Conservation (phyloP, 2,329 filamentous ascomycete genomes). For the Onygenales sp. region DNA sequence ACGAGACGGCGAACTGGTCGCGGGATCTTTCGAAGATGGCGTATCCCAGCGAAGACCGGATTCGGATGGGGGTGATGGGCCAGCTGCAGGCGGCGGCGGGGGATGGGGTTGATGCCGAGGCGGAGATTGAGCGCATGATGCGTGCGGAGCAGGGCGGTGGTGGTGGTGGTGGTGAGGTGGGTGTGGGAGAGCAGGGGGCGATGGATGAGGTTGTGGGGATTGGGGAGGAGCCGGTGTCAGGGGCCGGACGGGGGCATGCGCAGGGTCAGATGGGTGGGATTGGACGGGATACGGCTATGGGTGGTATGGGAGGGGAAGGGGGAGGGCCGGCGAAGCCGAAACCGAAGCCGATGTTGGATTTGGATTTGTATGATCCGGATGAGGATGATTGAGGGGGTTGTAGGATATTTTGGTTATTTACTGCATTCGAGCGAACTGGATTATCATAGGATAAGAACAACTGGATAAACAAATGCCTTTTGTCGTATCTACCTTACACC, state of each 20-base stretch:
- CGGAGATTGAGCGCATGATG: constrained; percentile 33
- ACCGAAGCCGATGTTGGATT: constrained; percentile 31
- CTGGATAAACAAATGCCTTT: too few relatives aligned
- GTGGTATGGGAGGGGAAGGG: constrained; percentile 7
- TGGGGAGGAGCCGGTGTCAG: constrained; percentile 19
- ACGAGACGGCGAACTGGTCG: constrained; percentile 31
- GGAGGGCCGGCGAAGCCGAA: constrained; percentile 18
- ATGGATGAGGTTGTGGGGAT: constrained; percentile 2
- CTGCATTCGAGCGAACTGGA: too few relatives aligned
- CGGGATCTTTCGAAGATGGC: constrained; percentile 33
- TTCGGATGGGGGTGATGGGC: constrained; percentile 37
- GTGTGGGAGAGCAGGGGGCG: constrained; percentile 19
- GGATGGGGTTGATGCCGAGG: constrained; percentile 51
- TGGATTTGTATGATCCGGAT: constrained; percentile 37
- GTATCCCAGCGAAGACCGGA: constrained; percentile 35
- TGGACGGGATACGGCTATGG: constrained; percentile 5
- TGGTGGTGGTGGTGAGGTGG: constrained; percentile 31
- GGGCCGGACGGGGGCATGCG: constrained; percentile 12
- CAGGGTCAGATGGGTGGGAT: not conserved
- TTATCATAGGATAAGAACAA: too few relatives aligned
- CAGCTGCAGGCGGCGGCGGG: constrained; percentile 33
- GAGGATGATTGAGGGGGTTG: constrained; percentile 28
- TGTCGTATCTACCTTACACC: too few relatives aligned
- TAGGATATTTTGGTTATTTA: too few relatives aligned
- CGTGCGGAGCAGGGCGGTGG: constrained; percentile 49